Evolutionary conservation across 2,329 filamentous ascomycete species (phyloP).

Genomic region (Fusarium transvaalense): DNA sequence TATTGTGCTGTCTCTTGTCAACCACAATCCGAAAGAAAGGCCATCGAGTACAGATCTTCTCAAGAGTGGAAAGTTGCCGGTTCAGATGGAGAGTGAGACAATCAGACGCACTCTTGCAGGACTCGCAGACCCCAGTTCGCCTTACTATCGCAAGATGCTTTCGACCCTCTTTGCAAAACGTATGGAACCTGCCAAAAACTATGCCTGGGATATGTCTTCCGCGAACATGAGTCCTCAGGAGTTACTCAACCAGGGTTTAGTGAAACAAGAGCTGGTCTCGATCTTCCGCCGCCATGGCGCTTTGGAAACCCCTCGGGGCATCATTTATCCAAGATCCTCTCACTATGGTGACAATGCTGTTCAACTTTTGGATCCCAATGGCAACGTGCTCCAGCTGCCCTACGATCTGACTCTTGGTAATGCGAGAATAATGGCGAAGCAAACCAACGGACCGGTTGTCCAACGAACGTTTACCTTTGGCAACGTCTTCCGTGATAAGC

Average conservation of each 20-base stretch:
- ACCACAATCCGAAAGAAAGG: slow-evolving; percentile 83
- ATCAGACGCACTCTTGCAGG: slow-evolving; percentile 86
- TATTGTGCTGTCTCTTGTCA: slow-evolving; percentile 84
- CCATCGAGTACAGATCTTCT: slow-evolving; percentile 87
- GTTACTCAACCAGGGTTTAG: slow-evolving; percentile 76
- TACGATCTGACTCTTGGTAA: slow-evolving; percentile 93
- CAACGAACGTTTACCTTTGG: slow-evolving; percentile 90
- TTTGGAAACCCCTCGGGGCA: slow-evolving; percentile 79
- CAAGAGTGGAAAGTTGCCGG: slow-evolving; percentile 85
- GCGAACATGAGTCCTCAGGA: slow-evolving; percentile 68
- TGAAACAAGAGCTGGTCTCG: slow-evolving; percentile 78
- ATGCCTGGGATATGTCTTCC: slow-evolving; percentile 78
- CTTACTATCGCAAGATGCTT: slow-evolving; percentile 91
- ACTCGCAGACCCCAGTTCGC: slow-evolving; percentile 83
- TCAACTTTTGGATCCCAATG: slow-evolving; percentile 83
- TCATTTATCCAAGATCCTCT: slow-evolving; percentile 83
- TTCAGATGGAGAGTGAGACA: slow-evolving; percentile 93
- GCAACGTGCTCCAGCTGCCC: slow-evolving; percentile 92
- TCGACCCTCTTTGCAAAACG: slow-evolving; percentile 84
- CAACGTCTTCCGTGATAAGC: slow-evolving; percentile 83
- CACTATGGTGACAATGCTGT: slow-evolving; percentile 82
- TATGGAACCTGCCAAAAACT: slow-evolving; percentile 83
- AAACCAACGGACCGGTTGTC: slow-evolving; percentile 69
- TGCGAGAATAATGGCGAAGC: slow-evolving; percentile 84
- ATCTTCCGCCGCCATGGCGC: slow-evolving; percentile 93